Percentiles rank a stretch among this genome's conserved stretches.
Conservation (phyloP, 2,329 filamentous ascomycete species). For the Hypomyces perniciosus region DNA sequence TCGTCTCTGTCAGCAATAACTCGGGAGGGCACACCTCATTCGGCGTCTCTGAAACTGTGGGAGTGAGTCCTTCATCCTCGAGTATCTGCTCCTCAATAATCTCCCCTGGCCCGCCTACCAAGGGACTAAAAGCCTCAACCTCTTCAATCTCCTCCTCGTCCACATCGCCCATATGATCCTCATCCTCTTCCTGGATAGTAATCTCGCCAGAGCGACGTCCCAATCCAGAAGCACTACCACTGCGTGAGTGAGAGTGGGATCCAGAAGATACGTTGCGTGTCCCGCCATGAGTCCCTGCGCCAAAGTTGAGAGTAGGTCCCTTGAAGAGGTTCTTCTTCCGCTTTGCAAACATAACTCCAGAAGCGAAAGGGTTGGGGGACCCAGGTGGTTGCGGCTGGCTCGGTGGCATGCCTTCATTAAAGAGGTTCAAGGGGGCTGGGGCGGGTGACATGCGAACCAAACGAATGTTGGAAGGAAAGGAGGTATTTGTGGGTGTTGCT, state of each 20-base stretch:
- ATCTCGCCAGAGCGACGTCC: slow-evolving; percentile 68
- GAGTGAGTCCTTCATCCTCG: slow-evolving; percentile 32
- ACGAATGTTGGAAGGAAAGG: slow-evolving; percentile 81
- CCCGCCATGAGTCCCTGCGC: slow-evolving; percentile 30
- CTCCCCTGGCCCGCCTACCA: slow-evolving; percentile 39
- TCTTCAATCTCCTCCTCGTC: slow-evolving; percentile 48
- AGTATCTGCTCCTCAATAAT: slow-evolving; percentile 42
- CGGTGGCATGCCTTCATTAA: slow-evolving; percentile 53
- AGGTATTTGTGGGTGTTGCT: slow-evolving; percentile 67
- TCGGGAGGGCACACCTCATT: neutral
- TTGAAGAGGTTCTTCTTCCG: slow-evolving; percentile 78
- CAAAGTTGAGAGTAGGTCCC: slow-evolving; percentile 62
- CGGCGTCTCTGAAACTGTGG: neutral
- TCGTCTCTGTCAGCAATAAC: neutral
- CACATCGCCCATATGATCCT: slow-evolving; percentile 39
- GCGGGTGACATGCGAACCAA: slow-evolving; percentile 60
- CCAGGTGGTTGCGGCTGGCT: slow-evolving; percentile 38
- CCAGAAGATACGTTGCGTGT: slow-evolving; percentile 33
- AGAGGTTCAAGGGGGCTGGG: slow-evolving; percentile 44
- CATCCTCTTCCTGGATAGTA: slow-evolving; percentile 63
- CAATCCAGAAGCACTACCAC: slow-evolving; percentile 55
- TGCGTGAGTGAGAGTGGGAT: slow-evolving; percentile 47
- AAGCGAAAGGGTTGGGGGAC: slow-evolving; percentile 53
- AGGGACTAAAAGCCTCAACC: slow-evolving; percentile 53
- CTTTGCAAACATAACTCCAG: slow-evolving; percentile 68